These are phyloP conservation scores for Musa schizocarpa DNA, from an alignment of 176 grass and related monocot genomes.

Conservation along the genomic window DNA sequence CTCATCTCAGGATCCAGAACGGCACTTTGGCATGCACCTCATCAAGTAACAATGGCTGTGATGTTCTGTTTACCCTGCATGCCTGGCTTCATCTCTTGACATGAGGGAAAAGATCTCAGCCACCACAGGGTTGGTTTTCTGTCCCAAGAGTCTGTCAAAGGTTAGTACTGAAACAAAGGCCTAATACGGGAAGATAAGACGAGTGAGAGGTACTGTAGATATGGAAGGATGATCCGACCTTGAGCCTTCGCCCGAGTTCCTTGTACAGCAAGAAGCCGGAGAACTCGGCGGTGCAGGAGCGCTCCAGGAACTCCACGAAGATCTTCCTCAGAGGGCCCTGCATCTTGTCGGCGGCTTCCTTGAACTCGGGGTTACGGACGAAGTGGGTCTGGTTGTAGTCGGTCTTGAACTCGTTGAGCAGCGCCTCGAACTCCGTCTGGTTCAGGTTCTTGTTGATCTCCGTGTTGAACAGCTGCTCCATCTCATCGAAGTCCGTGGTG, in stretches of 20 bases:
- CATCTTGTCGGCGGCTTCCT: constrained; percentile 80
- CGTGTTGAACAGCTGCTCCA: constrained; percentile 82
- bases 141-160: neutral
- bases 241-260: constrained; percentile 90
- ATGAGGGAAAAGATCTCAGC: constrained; percentile 98
- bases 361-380: constrained; percentile 88
- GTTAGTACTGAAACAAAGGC: neutral
- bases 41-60: neutral
- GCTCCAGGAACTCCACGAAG: constrained; percentile 94
- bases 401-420: constrained; percentile 95
- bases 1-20: too few species aligned
- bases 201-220: too few species aligned
- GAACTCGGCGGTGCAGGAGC: constrained; percentile 93
- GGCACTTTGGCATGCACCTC: too few species aligned
- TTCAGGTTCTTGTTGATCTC: constrained; percentile 97
- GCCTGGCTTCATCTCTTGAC: constrained; percentile 96
- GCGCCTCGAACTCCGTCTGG: constrained; percentile 75
- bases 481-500: constrained; percentile 96
- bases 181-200: too few species aligned
- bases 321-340: constrained; percentile 69
- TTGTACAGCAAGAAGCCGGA: constrained; percentile 95
- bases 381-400: constrained; percentile 99
- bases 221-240: constrained; percentile 27
- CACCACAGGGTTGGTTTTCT: constrained; percentile 99
- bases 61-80: constrained; percentile 61